Evolutionary conservation across 1,284 basidiomycete species (phyloP).

Genomic region (Moesziomyces sp.): DNA sequence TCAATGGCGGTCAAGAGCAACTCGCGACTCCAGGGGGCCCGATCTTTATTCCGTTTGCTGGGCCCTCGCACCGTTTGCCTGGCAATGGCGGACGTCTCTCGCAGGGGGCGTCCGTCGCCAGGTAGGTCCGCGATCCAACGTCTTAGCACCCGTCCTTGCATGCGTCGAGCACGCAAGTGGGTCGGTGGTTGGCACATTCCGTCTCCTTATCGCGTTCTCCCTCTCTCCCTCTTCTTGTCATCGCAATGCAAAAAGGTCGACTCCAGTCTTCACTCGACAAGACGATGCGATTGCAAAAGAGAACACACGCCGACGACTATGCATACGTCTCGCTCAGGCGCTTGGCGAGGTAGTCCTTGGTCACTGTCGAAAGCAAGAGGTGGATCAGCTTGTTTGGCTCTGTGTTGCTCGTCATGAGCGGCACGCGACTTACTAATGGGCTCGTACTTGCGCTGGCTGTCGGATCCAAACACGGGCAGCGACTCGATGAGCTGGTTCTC

Average conservation of each 20-base stretch:
- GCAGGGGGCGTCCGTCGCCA: slow-evolving; percentile 30
- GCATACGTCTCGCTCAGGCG: slow-evolving; percentile 67
- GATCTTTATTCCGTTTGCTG: slow-evolving; percentile 37
- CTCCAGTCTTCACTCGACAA: too few species aligned
- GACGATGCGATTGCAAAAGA: too few species aligned
- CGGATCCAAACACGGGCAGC: slow-evolving; percentile 72
- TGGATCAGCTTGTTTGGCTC: too few species aligned
- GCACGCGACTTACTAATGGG: slow-evolving; percentile 69
- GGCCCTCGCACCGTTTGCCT: slow-evolving; percentile 40
- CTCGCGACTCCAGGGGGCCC: slow-evolving; percentile 52
- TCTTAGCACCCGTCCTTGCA: slow-evolving; percentile 47
- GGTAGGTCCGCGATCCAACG: slow-evolving; percentile 50
- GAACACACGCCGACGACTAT: background rate
- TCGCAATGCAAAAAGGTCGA: too few species aligned
- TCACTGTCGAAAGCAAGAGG: slow-evolving; percentile 68
- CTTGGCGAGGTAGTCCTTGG: slow-evolving; percentile 81
- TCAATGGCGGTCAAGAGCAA: slow-evolving; percentile 52
- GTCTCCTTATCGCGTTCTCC: background rate
- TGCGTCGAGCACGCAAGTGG: slow-evolving; percentile 29
- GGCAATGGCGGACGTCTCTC: slow-evolving; percentile 5
- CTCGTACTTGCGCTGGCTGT: slow-evolving; percentile 61
- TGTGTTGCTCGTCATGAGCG: too few species aligned
- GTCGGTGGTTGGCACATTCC: slow-evolving; percentile 51
- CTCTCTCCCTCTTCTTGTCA: background rate
- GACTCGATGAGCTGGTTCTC: slow-evolving; percentile 77